Conservation (phyloP, 225 moss, liverwort and hornwort species). For the Takakia lepidozioides region DNA sequence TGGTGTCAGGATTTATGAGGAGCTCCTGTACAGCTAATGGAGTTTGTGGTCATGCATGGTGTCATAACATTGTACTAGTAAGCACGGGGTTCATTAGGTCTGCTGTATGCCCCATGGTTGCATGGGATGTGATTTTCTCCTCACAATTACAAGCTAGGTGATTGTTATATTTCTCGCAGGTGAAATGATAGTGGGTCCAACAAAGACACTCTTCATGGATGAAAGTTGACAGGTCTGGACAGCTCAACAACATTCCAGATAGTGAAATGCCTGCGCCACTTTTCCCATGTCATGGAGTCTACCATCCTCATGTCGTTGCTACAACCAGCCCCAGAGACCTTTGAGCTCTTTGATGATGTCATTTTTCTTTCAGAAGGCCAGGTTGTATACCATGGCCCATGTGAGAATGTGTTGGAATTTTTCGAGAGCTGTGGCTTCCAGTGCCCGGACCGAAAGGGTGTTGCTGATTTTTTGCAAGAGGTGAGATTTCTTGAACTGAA, state of each 20-base stretch:
- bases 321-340: constrained; percentile 90
- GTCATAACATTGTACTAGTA: too few relatives aligned
- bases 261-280: constrained; percentile 61
- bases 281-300: constrained; percentile 66
- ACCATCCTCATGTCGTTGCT: constrained; percentile 73
- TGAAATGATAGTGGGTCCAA: constrained; percentile 89
- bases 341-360: constrained; percentile 81
- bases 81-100: too few relatives aligned
- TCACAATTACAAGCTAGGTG: too few relatives aligned
- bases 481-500: constrained; percentile 9
- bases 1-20: too few relatives aligned
- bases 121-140: too few relatives aligned
- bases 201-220: constrained; percentile 88
- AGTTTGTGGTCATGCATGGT: too few relatives aligned
- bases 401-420: constrained; percentile 54
- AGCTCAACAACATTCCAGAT: constrained; percentile 88
- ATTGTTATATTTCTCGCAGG: constrained; percentile 34
- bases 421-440: constrained; percentile 71
- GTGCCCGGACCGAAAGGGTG: constrained; percentile 85
- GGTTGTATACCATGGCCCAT: constrained; percentile 75
- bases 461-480: constrained; percentile 90
- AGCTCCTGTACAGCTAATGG: too few relatives aligned
- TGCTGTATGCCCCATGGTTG: too few relatives aligned
- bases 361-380: constrained; percentile 76
- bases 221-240: constrained; percentile 85